Conservation (phyloP, 176 grass and related monocot species). For the Carex myosuroides region DNA sequence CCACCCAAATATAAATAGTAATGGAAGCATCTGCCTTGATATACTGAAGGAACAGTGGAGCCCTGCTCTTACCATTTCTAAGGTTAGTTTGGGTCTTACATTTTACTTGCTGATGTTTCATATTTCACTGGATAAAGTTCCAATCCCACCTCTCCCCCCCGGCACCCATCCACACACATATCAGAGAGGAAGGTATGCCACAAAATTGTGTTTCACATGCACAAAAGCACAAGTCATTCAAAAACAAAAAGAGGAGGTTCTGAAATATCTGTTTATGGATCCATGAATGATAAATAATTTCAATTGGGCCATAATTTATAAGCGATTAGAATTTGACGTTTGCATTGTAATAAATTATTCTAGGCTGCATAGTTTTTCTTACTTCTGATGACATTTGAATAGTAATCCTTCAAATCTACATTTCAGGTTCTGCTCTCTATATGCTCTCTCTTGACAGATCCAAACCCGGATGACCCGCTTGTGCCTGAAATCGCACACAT, state of each 20-base stretch:
- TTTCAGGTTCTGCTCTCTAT: constrained; percentile 70
- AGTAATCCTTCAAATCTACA: background rate
- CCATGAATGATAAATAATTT: background rate
- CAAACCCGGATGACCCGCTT: constrained; percentile 68
- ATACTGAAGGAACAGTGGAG: constrained; percentile 94
- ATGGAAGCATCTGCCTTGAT: constrained; percentile 83
- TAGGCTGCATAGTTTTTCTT: background rate
- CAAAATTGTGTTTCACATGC: background rate
- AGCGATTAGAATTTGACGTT: background rate
- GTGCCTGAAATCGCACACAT: constrained; percentile 90
- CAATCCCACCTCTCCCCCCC: background rate
- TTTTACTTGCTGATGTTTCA: background rate
- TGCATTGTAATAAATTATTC: background rate
- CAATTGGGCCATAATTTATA: background rate
- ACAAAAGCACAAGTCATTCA: background rate
- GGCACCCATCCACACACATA: background rate
- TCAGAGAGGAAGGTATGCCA: background rate
- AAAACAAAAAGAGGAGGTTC: background rate
- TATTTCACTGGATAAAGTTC: background rate
- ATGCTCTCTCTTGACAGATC: constrained; percentile 73
- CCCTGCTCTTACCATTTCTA: constrained; percentile 79
- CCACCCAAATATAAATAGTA: constrained; percentile 86
- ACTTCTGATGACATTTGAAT: background rate
- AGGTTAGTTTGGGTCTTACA: constrained; percentile 29
- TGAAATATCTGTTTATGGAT: background rate